These are phyloP conservation scores for Cruciata laevipes DNA, from an alignment of 257 asterid genomes.

Conservation along the genomic window DNA sequence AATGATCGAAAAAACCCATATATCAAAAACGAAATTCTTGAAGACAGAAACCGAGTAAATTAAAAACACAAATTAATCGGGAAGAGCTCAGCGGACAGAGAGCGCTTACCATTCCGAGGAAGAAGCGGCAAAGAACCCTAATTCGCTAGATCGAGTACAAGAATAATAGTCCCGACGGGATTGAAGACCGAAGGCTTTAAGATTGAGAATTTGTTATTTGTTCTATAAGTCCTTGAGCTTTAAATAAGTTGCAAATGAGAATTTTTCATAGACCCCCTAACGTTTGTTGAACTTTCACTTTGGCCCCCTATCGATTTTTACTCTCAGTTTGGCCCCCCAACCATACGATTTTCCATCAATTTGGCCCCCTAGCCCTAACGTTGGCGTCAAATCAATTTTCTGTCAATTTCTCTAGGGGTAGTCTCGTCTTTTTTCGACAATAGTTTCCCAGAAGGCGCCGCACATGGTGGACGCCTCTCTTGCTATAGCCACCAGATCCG, in stretches of 20 bases:
- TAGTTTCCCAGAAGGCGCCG: no score
- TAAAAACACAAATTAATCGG: background rate
- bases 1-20: conserved; percentile 8
- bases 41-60: background rate
- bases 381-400: no score
- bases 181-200: background rate
- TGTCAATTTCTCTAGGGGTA: no score
- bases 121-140: conserved; percentile 14
- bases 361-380: no score
- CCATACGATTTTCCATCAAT: no score
- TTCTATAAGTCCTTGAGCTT: background rate
- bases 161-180: background rate
- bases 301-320: no score
- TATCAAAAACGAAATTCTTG: background rate
- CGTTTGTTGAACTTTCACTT: no score
- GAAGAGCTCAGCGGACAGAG: background rate
- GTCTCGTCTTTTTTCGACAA: no score
- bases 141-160: background rate
- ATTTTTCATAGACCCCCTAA: no score
- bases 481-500: no score
- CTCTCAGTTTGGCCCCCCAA: no score
- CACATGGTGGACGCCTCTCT: no score
- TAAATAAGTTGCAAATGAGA: background rate
- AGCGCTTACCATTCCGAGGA: conserved; percentile 11
- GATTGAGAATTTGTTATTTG: conserved; percentile 6